Evolutionary conservation across 495 filamentous ascomycete species (phyloP).

Genomic region (Aspergillus wentii): DNA sequence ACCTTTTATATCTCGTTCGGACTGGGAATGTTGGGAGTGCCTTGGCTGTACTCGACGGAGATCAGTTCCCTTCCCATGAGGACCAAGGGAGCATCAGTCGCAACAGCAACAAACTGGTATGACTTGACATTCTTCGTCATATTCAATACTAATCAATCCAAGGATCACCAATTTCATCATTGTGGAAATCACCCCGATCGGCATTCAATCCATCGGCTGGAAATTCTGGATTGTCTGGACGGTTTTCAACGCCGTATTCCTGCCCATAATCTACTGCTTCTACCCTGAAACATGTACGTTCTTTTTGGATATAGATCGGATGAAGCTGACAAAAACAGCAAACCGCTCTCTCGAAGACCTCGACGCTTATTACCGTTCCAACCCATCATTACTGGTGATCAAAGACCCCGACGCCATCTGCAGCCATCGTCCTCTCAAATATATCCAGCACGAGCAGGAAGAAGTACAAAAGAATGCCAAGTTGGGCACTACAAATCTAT

Average conservation of each 20-base stretch:
- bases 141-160: neutral
- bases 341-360: conserved; percentile 43
- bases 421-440: conserved; percentile 23
- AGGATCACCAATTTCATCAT: conserved; percentile 56
- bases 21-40: conserved; percentile 52
- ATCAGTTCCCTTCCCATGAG: conserved; percentile 55
- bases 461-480: conserved; percentile 21
- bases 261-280: conserved; percentile 58
- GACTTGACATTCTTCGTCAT: neutral
- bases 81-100: conserved; percentile 52
- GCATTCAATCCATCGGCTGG: conserved; percentile 51
- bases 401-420: conserved; percentile 29
- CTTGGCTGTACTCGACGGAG: conserved; percentile 61
- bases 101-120: conserved; percentile 57
- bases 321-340: conserved; percentile 10
- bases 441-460: conserved; percentile 24
- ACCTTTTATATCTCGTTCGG: conserved; percentile 48
- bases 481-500: neutral
- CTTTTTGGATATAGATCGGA: conserved; percentile 7
- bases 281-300: conserved; percentile 52
- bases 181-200: conserved; percentile 57
- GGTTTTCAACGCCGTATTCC: conserved; percentile 51
- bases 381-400: conserved; percentile 35
- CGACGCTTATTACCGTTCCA: conserved; percentile 39
- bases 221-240: conserved; percentile 60